Percentiles rank a stretch among this genome's conserved stretches.
Conservation (phyloP, 2,329 filamentous ascomycete species). For the Paradendryphiella salina region DNA sequence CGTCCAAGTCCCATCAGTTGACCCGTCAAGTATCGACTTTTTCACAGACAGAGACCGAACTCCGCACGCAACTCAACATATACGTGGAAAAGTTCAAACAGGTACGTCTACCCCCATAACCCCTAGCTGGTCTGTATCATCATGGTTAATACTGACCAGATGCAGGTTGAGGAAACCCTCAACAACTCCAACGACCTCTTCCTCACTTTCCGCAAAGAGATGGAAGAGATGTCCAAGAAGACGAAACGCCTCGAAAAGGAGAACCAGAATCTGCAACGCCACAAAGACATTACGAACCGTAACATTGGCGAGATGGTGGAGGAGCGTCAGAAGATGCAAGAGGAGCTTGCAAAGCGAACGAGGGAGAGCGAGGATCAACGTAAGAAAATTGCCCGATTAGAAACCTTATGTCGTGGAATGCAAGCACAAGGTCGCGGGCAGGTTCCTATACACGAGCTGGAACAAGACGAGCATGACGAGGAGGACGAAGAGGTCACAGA, state of each 20-base stretch:
- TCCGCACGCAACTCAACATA: constrained; percentile 93
- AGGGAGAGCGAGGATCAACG: constrained; percentile 77
- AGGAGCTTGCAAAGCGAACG: constrained; percentile 72
- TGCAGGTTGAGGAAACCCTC: constrained; percentile 94
- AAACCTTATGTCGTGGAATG: constrained; percentile 94
- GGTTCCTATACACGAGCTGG: constrained; percentile 55
- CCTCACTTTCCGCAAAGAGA: constrained; percentile 94
- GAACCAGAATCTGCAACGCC: constrained; percentile 85
- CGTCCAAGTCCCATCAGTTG: constrained; percentile 77
- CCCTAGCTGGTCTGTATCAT: constrained; percentile 35
- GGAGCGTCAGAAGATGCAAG: constrained; percentile 76
- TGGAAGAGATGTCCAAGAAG: constrained; percentile 99
- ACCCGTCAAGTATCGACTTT: constrained; percentile 93
- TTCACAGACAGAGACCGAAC: constrained; percentile 91
- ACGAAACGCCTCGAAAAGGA: constrained; percentile 96
- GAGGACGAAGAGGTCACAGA: constrained; percentile 59
- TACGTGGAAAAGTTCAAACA: constrained; percentile 99
- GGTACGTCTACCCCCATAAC: constrained; percentile 58
- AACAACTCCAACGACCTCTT: constrained; percentile 99
- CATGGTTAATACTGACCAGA: constrained; percentile 54
- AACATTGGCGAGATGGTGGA: constrained; percentile 98
- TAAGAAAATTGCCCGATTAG: constrained; percentile 87
- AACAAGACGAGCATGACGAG: constrained; percentile 36
- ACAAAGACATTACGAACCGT: constrained; percentile 89
- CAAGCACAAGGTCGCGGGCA: constrained; percentile 88